Conservation (phyloP, 306 rosid species). For the Citrullus colocynthis region DNA sequence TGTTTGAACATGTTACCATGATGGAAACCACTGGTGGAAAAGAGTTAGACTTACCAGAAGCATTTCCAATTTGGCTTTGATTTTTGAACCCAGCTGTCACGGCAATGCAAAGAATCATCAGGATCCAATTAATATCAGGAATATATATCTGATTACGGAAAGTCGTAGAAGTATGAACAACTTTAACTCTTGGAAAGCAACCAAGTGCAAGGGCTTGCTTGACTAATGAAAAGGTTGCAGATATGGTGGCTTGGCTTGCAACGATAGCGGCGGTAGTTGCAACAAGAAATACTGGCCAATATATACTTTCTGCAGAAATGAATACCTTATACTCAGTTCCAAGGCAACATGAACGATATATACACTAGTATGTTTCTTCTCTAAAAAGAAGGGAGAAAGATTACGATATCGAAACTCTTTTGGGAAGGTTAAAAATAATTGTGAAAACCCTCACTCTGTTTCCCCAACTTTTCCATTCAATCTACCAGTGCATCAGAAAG, state of each 20-base stretch:
- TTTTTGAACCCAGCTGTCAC: conserved; percentile 55
- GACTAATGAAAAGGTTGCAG: conserved; percentile 68
- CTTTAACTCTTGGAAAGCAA: conserved; percentile 91
- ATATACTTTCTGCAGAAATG: conserved; percentile 5
- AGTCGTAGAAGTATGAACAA: conserved; percentile 70
- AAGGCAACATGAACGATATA: background rate
- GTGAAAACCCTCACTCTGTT: background rate
- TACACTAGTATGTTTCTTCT: background rate
- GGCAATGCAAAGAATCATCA: conserved; percentile 67
- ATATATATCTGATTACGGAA: conserved; percentile 73
- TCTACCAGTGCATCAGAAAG: background rate
- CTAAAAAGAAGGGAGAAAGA: background rate
- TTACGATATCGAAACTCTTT: background rate
- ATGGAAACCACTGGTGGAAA: background rate
- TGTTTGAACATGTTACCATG: background rate
- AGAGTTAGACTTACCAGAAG: conserved; percentile 41
- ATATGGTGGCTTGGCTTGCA: conserved; percentile 91
- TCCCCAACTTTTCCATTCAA: background rate
- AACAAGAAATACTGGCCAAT: conserved; percentile 4
- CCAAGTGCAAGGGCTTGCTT: conserved; percentile 74
- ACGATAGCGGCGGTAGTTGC: conserved; percentile 17
- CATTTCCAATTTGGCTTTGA: conserved; percentile 60
- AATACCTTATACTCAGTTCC: background rate
- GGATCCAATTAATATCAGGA: conserved; percentile 80
- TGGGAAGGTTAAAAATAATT: background rate